Conservation (phyloP, 192 early-diverging fungal species). For the Glomus cerebriforme region DNA sequence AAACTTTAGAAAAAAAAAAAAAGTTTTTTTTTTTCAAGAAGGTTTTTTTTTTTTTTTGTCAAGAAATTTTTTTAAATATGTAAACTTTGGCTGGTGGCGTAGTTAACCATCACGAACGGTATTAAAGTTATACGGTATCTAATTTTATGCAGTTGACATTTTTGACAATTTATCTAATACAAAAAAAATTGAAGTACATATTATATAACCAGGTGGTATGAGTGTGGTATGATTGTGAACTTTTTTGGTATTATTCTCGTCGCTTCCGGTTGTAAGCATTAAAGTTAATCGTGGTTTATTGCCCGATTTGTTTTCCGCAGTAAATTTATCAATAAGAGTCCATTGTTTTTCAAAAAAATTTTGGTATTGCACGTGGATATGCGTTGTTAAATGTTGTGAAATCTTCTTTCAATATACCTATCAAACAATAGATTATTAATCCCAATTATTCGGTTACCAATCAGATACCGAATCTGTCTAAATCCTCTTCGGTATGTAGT, state of each 20-base stretch:
- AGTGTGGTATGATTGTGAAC: constrained; percentile 13
- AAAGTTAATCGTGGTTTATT: constrained; percentile 21
- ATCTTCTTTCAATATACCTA: not conserved
- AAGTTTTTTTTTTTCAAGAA: not conserved
- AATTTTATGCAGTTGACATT: constrained; percentile 2
- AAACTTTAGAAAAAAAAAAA: constrained; percentile 12
- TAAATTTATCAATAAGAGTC: not conserved
- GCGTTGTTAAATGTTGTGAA: not conserved
- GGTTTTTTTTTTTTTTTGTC: not conserved
- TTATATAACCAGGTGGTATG: constrained; percentile 5
- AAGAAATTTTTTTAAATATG: constrained; percentile 13
- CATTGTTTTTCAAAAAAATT: not conserved
- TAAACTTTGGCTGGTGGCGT: constrained; percentile 1
- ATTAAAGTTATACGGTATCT: constrained; percentile 1
- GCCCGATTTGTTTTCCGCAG: constrained; percentile 10
- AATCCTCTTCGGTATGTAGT: constrained; percentile 5
- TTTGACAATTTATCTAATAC: too few species aligned
- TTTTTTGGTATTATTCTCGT: constrained; percentile 24
- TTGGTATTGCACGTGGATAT: not conserved
- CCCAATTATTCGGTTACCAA: not conserved
- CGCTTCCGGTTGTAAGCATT: not conserved
- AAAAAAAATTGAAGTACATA: not conserved
- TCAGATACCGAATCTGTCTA: not conserved
- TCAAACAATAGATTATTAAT: constrained; percentile 1
- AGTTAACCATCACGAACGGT: constrained; percentile 17